Percentiles rank a stretch among this genome's conserved stretches.
Evolutionary conservation across 768 basidiomycete species (phyloP).

Genomic region (Lentinula sp.): DNA sequence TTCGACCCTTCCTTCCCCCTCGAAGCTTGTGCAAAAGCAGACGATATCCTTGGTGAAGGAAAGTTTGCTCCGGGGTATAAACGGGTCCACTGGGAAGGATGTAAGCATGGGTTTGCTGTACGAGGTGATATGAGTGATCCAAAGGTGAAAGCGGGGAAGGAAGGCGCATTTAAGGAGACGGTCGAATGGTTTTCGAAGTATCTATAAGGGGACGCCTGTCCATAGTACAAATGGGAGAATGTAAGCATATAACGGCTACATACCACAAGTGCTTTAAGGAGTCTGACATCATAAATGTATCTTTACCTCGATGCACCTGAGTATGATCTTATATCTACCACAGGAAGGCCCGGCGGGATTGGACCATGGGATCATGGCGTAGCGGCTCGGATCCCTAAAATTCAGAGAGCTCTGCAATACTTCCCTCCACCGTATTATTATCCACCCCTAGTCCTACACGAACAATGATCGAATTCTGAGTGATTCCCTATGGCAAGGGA

Average conservation of each 20-base stretch:
- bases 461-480: not conserved
- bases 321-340: not conserved
- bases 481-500: not conserved
- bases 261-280: too few relatives aligned
- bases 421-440: not conserved
- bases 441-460: not conserved
- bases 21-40: slow-evolving; percentile 23
- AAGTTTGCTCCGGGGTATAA: slow-evolving; percentile 29
- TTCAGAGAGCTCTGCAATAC: not conserved
- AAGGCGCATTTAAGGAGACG: slow-evolving; percentile 31
- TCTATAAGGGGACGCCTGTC: not conserved
- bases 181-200: slow-evolving; percentile 29
- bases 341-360: too few relatives aligned
- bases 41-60: slow-evolving; percentile 27
- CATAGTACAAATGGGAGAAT: not conserved
- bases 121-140: slow-evolving; percentile 20
- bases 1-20: slow-evolving; percentile 24
- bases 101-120: slow-evolving; percentile 22
- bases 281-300: too few relatives aligned
- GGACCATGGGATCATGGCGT: too few relatives aligned
- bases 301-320: too few relatives aligned
- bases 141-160: slow-evolving; percentile 28
- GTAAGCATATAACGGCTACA: too few relatives aligned
- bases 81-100: slow-evolving; percentile 18
- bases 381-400: not conserved